Conservation (phyloP, 768 basidiomycete species). For the Antrodiella citrinella region DNA sequence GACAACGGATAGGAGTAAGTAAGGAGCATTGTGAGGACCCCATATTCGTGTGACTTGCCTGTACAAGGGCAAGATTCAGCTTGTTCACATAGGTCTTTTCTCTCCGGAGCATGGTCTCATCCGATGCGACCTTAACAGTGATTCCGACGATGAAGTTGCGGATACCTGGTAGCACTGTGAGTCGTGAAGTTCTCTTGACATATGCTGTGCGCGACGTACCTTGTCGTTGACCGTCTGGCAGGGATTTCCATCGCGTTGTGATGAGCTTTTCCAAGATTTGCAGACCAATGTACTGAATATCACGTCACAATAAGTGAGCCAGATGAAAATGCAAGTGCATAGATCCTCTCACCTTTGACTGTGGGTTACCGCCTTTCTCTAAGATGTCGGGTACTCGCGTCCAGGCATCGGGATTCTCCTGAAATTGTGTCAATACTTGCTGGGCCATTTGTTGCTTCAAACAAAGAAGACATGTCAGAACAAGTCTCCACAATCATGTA, state of each 20-base stretch:
- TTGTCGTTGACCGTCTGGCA: slow-evolving; percentile 90
- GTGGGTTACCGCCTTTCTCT: slow-evolving; percentile 74
- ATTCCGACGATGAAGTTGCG: slow-evolving; percentile 93
- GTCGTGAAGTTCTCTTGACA: background rate
- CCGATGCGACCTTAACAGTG: slow-evolving; percentile 88
- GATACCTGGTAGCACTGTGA: slow-evolving; percentile 49
- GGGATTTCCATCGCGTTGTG: slow-evolving; percentile 89
- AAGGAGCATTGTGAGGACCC: background rate
- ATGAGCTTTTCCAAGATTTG: slow-evolving; percentile 97
- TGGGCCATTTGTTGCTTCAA: slow-evolving; percentile 90
- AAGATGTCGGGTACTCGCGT: slow-evolving; percentile 92
- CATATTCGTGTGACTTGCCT: slow-evolving; percentile 43
- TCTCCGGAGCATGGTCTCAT: slow-evolving; percentile 79
- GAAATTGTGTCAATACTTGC: slow-evolving; percentile 89
- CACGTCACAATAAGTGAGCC: background rate
- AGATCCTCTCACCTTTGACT: slow-evolving; percentile 59
- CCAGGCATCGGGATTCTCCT: slow-evolving; percentile 96
- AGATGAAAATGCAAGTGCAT: background rate
- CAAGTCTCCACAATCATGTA: slow-evolving; percentile 6
- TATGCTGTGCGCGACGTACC: slow-evolving; percentile 34
- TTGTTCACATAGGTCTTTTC: slow-evolving; percentile 96
- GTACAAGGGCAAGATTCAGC: slow-evolving; percentile 91
- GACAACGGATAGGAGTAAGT: background rate
- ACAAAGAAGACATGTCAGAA: background rate
- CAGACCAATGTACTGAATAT: slow-evolving; percentile 80